Conservation (phyloP, 1,284 basidiomycete genomes). For the Fomitopsis betulina region DNA sequence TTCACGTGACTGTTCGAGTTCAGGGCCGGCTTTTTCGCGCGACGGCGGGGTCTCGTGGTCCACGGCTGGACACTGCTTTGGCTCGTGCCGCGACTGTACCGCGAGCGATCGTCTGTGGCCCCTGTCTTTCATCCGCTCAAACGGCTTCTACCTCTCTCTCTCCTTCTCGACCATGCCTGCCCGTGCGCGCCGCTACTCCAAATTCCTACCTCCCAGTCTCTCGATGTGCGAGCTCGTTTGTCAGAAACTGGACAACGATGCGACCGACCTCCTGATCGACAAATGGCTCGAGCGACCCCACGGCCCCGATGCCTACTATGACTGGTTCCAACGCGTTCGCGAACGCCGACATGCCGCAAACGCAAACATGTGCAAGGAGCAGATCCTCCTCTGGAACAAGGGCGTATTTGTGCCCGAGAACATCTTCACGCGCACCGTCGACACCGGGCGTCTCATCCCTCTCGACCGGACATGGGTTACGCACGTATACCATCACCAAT, state of each 20-base stretch:
- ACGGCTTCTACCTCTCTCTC: neutral
- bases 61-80: neutral
- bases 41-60: constrained; percentile 2
- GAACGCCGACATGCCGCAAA: constrained; percentile 49
- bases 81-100: neutral
- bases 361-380: constrained; percentile 40
- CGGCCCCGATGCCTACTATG: constrained; percentile 65
- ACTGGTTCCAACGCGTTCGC: constrained; percentile 67
- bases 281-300: constrained; percentile 66
- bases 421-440: constrained; percentile 69
- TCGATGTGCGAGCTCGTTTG: constrained; percentile 71
- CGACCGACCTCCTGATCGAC: constrained; percentile 72
- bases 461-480: constrained; percentile 76
- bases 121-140: constrained; percentile 4
- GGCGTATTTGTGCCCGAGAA: constrained; percentile 73
- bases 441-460: constrained; percentile 68
- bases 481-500: constrained; percentile 69
- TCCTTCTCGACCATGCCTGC: constrained; percentile 14
- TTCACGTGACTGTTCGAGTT: constrained; percentile 7
- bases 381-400: constrained; percentile 69
- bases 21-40: constrained; percentile 24
- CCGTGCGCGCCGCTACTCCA: constrained; percentile 49
- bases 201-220: constrained; percentile 58
- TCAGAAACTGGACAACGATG: constrained; percentile 68
- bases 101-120: neutral